phyloP scores from a whole-genome alignment of 2,329 filamentous ascomycete species.

The Trichoderma citrinoviride region DNA sequence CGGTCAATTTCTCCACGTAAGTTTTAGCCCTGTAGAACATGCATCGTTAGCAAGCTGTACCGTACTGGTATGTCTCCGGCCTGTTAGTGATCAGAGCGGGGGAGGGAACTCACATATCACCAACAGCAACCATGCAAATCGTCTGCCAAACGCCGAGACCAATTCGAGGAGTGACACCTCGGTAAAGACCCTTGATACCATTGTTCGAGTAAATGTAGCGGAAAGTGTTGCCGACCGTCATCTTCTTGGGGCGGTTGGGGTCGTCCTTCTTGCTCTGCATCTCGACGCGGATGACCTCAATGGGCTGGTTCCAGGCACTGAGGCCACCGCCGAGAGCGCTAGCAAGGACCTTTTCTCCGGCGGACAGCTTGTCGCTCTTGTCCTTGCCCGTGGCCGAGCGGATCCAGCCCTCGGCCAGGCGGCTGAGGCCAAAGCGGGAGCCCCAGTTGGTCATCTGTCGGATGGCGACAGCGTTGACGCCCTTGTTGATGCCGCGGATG shows the following conservation, averaged over 20 bases:
- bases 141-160: slow-evolving; percentile 98
- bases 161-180: slow-evolving; percentile 90
- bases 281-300: slow-evolving; percentile 98
- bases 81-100: slow-evolving; percentile 16
- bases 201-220: slow-evolving; percentile 88
- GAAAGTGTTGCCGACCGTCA: slow-evolving; percentile 87
- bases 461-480: slow-evolving; percentile 97
- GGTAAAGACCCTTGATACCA: slow-evolving; percentile 89
- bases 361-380: slow-evolving; percentile 71
- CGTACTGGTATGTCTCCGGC: background rate
- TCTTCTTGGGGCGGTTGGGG: slow-evolving; percentile 97
- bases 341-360: slow-evolving; percentile 84
- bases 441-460: slow-evolving; percentile 99
- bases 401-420: slow-evolving; percentile 87
- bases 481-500: slow-evolving; percentile 94
- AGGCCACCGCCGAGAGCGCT: slow-evolving; percentile 87
- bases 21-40: slow-evolving; percentile 56
- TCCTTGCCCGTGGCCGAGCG: slow-evolving; percentile 75
- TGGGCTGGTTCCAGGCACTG: slow-evolving; percentile 98
- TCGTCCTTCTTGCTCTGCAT: slow-evolving; percentile 99
- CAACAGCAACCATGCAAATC: slow-evolving; percentile 98
- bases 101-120: slow-evolving; percentile 76
- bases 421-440: slow-evolving; percentile 87
- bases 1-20: slow-evolving; percentile 65
- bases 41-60: slow-evolving; percentile 26